Conservation (phyloP, 2,329 filamentous ascomycete genomes). For the Ceratocystis destructans region DNA sequence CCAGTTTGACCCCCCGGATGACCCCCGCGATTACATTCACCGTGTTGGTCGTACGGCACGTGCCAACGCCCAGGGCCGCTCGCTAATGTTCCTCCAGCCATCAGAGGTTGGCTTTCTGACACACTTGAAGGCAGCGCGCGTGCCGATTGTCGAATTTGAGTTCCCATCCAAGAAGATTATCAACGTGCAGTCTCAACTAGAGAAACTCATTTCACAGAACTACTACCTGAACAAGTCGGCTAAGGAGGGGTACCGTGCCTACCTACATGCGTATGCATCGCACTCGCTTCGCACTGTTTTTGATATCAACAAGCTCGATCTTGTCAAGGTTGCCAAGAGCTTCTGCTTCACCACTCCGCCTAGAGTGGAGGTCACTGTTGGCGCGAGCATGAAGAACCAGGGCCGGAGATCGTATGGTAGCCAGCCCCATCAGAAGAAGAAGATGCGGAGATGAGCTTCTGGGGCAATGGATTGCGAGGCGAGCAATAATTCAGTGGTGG, state of each 20-base stretch:
- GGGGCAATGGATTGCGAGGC: neutral
- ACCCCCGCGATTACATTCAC: slow-evolving; percentile 85
- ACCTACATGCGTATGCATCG: slow-evolving; percentile 87
- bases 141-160: slow-evolving; percentile 92
- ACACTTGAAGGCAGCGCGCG: slow-evolving; percentile 78
- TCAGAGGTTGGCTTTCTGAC: slow-evolving; percentile 84
- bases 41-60: slow-evolving; percentile 89
- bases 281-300: slow-evolving; percentile 48
- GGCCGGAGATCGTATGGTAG: slow-evolving; percentile 60
- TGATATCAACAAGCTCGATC: slow-evolving; percentile 70
- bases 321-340: slow-evolving; percentile 69
- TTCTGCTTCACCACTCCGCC: slow-evolving; percentile 71
- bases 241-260: slow-evolving; percentile 69
- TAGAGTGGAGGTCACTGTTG: slow-evolving; percentile 69
- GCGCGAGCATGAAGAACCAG: slow-evolving; percentile 65
- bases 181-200: slow-evolving; percentile 79
- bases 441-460: slow-evolving; percentile 20
- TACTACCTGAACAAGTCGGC: slow-evolving; percentile 90
- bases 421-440: slow-evolving; percentile 50
- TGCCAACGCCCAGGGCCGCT: slow-evolving; percentile 68
- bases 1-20: slow-evolving; percentile 89
- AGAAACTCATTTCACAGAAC: slow-evolving; percentile 87
- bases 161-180: slow-evolving; percentile 85
- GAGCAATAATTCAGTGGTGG: neutral
- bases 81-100: slow-evolving; percentile 85